These are phyloP conservation scores for Saraca asoca DNA, from an alignment of 331 rosid genomes.

Conservation along the genomic window DNA sequence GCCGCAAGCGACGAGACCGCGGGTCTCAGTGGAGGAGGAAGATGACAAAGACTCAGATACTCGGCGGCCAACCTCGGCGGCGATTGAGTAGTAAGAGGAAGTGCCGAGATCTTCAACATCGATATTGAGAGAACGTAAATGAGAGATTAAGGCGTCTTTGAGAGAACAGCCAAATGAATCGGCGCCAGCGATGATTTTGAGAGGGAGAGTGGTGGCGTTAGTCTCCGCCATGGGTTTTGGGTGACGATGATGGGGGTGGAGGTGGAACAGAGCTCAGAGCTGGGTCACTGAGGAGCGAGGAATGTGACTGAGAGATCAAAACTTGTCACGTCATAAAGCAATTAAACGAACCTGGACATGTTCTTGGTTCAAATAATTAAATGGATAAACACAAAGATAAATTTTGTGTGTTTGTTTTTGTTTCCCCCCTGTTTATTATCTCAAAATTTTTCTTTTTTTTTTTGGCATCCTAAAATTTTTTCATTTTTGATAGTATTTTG, in stretches of 20 bases:
- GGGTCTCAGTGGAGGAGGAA: conserved; percentile 31
- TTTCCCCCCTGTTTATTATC: too few relatives aligned
- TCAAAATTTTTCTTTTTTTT: too few relatives aligned
- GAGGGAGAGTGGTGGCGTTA: conserved; percentile 33
- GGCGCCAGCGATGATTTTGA: conserved; percentile 74
- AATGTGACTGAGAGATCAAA: too few relatives aligned
- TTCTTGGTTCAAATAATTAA: too few relatives aligned
- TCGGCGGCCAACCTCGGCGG: conserved; percentile 85
- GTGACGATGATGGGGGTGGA: not conserved
- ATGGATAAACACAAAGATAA: too few relatives aligned
- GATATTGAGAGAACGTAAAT: conserved; percentile 68
- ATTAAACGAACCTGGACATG: not conserved
- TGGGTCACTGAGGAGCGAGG: too few relatives aligned
- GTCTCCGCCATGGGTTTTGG: conserved; percentile 45
- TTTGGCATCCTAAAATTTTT: too few relatives aligned
- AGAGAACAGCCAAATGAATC: conserved; percentile 69
- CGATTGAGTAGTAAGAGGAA: conserved; percentile 76
- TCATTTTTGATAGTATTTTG: too few relatives aligned
- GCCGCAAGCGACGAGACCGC: conserved; percentile 94
- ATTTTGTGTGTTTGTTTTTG: too few relatives aligned
- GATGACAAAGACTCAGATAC: conserved; percentile 57
- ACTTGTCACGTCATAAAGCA: too few relatives aligned
- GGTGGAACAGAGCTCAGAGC: not conserved
- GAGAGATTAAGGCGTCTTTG: conserved; percentile 69
- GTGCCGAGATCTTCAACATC: conserved; percentile 82